Base-by-base conservation (phyloP, 495 filamentous ascomycete species). In the Jackrogersella multiformis region DNA sequence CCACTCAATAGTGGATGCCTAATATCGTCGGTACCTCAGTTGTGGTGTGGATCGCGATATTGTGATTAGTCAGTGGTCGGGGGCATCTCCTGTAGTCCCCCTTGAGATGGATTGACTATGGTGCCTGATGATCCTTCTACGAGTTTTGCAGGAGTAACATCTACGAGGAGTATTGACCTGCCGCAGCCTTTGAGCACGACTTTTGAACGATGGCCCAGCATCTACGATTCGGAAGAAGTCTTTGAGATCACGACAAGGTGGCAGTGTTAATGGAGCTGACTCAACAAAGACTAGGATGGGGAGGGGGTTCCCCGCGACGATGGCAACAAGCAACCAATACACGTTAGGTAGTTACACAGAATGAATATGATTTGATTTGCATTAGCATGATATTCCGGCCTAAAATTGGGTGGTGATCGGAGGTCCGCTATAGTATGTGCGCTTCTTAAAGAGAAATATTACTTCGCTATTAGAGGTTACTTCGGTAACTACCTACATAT, bases 261-360 rank as follows among this genome's bases (percentile, higher is more conserved):
- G 57, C 20, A 56, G 61, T 54, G 35, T 56, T 15, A 35, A 13
- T 34, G 24, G 20, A 23, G 30, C 30, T 30, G 32, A 56, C 36
- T 53, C 54, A 28, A n/a, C 18, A 48, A 48, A 41, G 51, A 12
- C 34, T 68, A n/a, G 23, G 36, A 39, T 30, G 59, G 28, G 64
- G 39, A 51, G 44, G 54, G 51, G 52, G 39, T 38, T 54, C 35
- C 45, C 26, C 65, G 44, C 42, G 64, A 64, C 59, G 56, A 66
- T 58, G 62, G 54, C 49, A 70, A 53, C 36, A 73, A 54, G 52
- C 58, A 74, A 46, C 48, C 57, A 68, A 67, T 73, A 75, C 68
- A 73, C 64, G 70, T 56, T 75, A 75, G 64, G 70, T 75, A 75
- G 65, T 71, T 71, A 71, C 49, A 73, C 62, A 65, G 59, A 64